Base-by-base conservation (phyloP, 75 land plant genomes). In the Selaginella moellendorffii region DNA sequence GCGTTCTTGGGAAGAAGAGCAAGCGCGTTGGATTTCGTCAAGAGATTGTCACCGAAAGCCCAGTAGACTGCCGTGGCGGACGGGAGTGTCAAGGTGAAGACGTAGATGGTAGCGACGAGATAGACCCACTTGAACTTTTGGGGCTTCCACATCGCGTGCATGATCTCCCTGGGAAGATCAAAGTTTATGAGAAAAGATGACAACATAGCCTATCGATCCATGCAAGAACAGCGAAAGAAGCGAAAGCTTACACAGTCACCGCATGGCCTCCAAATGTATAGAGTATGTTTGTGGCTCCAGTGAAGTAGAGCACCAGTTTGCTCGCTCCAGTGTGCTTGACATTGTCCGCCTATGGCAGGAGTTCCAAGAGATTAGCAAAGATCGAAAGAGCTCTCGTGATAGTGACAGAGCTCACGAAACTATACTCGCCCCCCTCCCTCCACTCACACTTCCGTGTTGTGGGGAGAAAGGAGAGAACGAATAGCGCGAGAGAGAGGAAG, bases 241-340 rank as follows among this genome's bases (percentile, higher is more conserved):
- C 70, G 26, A 66, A 54, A 54, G 30, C 87, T 82, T 68, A 90
- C 96, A 90, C 96, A 54, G 96, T 90, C 64, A 90, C 91, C 24
- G 87, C 97, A 63, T 90, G 97, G 29, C 91, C 87, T 12, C 97
- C 97, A 61, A 90, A 90, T 27, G 97, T 90, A 81, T 90, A 90
- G 9, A 90, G 78, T 31, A 86, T 86, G 56, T 90, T 90, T 31
- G 97, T 90, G 64, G 91, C 91, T 30, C 91, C 96, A 22, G 90
- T 90, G 78, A 90, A 90, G 70, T 90, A 90, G 56, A 81, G 63
- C 1, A 86, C 90, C 27, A 81, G 67, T 29, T 65, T 70, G 9
- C 62, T 72, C 9, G 96, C 90, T 10, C 71, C 91, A 0, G 80
- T 30, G 67, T 90, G 91, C 27, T 36, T 46, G 28, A 83, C 90